phyloP scores from a whole-genome alignment of 257 asterid genomes.

The Penstemon barbatus region DNA sequence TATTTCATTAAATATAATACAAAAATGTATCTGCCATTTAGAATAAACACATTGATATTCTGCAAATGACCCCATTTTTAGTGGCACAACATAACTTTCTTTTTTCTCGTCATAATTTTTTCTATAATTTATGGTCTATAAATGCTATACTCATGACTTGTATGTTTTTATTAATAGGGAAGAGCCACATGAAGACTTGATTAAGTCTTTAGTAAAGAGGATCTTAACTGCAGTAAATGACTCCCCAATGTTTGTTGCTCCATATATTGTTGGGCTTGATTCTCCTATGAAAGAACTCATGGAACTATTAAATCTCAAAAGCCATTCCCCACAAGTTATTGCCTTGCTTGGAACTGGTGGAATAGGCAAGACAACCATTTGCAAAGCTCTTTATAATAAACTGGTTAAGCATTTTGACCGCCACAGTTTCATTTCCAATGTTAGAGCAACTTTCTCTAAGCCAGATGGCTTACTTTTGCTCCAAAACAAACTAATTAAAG shows the following conservation, averaged over 20 bases:
- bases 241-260: constrained; percentile 37
- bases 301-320: constrained; percentile 23
- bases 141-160: too few species aligned
- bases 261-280: constrained; percentile 35
- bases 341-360: constrained; percentile 40
- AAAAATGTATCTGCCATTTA: too few species aligned
- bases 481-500: constrained; percentile 31
- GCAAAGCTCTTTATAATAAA: constrained; percentile 30
- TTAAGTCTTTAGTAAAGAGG: constrained; percentile 24
- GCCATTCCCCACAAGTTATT: constrained; percentile 20
- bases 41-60: too few species aligned
- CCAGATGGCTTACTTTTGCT: constrained; percentile 27
- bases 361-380: constrained; percentile 41
- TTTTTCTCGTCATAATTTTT: too few species aligned
- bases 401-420: constrained; percentile 18
- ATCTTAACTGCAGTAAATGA: constrained; percentile 24
- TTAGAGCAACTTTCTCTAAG: constrained; percentile 23
- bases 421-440: constrained; percentile 37
- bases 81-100: too few species aligned
- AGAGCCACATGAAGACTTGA: constrained; percentile 18
- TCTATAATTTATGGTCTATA: too few species aligned
- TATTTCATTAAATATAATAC: too few species aligned
- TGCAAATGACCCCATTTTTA: too few species aligned
- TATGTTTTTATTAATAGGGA: constrained; percentile 24
- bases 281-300: constrained; percentile 23